Base-by-base conservation (phyloP, 495 filamentous ascomycete genomes). In the Trichoderma orchidacearum region DNA sequence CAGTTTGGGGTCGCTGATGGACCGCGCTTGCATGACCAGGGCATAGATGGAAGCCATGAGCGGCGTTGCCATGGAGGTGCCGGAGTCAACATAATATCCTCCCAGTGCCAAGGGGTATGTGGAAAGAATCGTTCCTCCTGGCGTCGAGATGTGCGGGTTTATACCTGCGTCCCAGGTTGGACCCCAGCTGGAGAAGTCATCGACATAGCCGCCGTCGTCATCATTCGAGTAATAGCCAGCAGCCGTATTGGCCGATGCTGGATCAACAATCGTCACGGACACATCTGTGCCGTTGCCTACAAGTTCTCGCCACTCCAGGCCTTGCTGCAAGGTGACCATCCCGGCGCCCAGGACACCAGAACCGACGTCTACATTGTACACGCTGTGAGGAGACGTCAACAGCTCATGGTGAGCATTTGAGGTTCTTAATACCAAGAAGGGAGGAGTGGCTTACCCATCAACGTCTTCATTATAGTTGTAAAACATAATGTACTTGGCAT, bases 1-100 rank as follows among this genome's bases (percentile, higher is more conserved):
- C 11, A 63, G 68, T 54, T 68, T 69, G 56, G 75, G 73, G 30
- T 77, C 75, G 53, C 71, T 68, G 55, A 73, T 77, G 13, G 72
- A 69, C 23, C 77, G 72, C 30, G 69, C 71, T 21, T 74, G 66
- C 27, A 70, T 75, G 54, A 81, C 61, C 18, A 83, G 72, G 5
- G 80, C 80, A 54, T 75, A 75, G 56, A 78, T 67, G 21, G 72
- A 79, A 9, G 80, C 80, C 9, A 75, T 72, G 35, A 79, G 66
- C 3, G 80, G 80, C 61, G 78, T 77, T n/a, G 80, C 72, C 80
- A 83, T 83, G 29, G 80, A 82, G 0, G 80, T 83, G 29, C 80
- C 80, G 17, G 72, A 77, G 3, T 80, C 66, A n/a, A 83, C 70
- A 17, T 70, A 77, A 54, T 82, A 81, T 3, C 72, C 66, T 30